A percentile compares a stretch with the other conserved stretches of the same genome.
Conservation (phyloP, 495 filamentous ascomycete genomes). For the Aspergillus leporis region DNA sequence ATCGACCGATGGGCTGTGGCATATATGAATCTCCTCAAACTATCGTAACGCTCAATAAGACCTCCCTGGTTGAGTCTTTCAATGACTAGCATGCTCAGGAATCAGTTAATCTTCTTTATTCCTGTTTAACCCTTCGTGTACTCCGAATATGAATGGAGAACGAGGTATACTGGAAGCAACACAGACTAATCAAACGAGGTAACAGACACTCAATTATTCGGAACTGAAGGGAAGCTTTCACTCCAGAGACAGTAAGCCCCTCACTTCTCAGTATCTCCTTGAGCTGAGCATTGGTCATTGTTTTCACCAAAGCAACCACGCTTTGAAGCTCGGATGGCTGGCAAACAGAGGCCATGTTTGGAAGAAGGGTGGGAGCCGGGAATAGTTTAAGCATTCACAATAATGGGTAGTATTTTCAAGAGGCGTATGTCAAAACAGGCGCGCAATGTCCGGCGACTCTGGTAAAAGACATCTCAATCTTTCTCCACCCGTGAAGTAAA, state of each 20-base stretch:
- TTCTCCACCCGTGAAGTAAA: background rate
- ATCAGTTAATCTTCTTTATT: background rate
- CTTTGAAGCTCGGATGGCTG: conserved; percentile 36
- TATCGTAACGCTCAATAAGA: conserved; percentile 34
- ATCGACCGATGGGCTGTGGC: conserved; percentile 28
- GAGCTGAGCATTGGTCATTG: conserved; percentile 68
- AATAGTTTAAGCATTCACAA: conserved; percentile 1
- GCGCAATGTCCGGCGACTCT: conserved; percentile 14
- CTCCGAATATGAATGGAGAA: background rate
- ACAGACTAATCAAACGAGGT: conserved; percentile 9
- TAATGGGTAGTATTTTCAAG: conserved; percentile 11
- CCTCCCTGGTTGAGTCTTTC: conserved; percentile 37
- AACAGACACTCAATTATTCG: conserved; percentile 76
- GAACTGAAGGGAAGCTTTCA: conserved; percentile 75
- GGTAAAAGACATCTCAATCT: conserved; percentile 27
- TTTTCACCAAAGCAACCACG: conserved; percentile 52
- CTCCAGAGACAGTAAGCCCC: conserved; percentile 69
- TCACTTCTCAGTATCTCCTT: conserved; percentile 71
- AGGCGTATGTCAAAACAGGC: conserved; percentile 14
- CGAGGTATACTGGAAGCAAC: background rate
- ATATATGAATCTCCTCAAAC: conserved; percentile 33
- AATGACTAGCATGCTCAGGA: conserved; percentile 28
- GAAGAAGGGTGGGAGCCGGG: background rate
- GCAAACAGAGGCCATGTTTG: conserved; percentile 49
- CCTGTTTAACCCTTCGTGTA: background rate